Conservation (phyloP, 148 eudicot genomes). For the Rhododendron simsii region DNA sequence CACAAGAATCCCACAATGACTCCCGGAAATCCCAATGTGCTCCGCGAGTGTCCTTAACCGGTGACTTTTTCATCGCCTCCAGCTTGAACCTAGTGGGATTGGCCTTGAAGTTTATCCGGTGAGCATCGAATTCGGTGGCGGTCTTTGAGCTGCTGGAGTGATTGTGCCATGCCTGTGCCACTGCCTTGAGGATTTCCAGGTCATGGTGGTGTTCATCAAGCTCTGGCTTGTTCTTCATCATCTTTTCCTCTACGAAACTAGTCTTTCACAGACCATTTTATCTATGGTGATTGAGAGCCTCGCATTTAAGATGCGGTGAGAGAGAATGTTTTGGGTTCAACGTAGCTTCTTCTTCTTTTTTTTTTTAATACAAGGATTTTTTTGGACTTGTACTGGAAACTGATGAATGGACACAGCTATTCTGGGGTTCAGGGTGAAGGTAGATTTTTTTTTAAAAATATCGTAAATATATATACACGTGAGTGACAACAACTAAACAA, state of each 20-base stretch:
- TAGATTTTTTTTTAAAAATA: no score
- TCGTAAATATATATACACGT: no score
- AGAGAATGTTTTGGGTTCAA: constrained; percentile 8
- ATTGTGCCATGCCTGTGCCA: constrained; percentile 85
- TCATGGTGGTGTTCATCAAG: constrained; percentile 9
- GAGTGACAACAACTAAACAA: background rate
- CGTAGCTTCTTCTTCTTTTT: background rate
- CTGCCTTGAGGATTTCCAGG: constrained; percentile 71
- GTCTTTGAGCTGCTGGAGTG: constrained; percentile 30
- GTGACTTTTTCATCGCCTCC: constrained; percentile 38
- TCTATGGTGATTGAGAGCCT: constrained; percentile 40
- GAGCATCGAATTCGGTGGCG: constrained; percentile 53
- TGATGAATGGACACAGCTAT: background rate
- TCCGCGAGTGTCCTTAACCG: background rate
- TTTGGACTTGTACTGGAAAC: background rate
- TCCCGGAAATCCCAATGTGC: constrained; percentile 59
- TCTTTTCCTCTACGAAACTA: constrained; percentile 12
- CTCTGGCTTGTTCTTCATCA: constrained; percentile 24
- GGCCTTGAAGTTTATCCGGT: constrained; percentile 34
- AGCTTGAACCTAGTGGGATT: constrained; percentile 62
- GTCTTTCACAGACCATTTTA: constrained; percentile 14
- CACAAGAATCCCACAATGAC: constrained; percentile 81
- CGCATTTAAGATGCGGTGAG: constrained; percentile 18
- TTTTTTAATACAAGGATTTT: background rate
- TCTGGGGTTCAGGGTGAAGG: background rate